Evolutionary conservation across 2,329 filamentous ascomycete species (phyloP), one percentile per base, ranked within the genome.

Genomic region (Trichophyton verrucosum): DNA sequence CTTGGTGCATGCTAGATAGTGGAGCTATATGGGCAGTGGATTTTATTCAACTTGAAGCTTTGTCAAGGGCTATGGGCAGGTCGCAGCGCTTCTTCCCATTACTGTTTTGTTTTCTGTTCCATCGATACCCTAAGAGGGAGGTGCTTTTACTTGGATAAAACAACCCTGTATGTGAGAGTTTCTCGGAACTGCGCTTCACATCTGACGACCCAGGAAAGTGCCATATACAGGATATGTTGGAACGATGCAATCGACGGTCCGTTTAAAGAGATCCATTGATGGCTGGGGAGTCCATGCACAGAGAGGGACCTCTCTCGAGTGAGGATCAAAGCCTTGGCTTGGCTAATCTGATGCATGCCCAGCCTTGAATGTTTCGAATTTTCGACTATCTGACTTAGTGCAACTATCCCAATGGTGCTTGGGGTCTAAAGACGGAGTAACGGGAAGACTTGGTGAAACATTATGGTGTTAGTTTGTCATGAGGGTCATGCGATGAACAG

Each of bases 251-350:
- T 22, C 2, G 5, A 30, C 13, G 49, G 9, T 0, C 5, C 22
- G 27, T n/a, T n/a, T 53, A n/a, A 15, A n/a, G 47, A 20, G 49
- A 7, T 13, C 11, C 22, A 8, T 22, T 22, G 8, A 11, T 13
- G 22, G 20, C 55, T 38, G 15, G 55, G 27, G 55, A 57, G 11
- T 11, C 8, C 22, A 57, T 57, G 55, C 38, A 57, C 55, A 65
- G 65, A 62, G 57, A 65, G 81, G 89, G 89, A 90, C 88, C 88
- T 90, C 89, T 90, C 88, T 84, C 73, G 86, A 82, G 88, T 91
- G 90, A 88, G 88, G 79, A 86, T 95, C 89, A 95, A 90, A 91
- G 89, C 80, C 85, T 90, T 79, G 89, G 82, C 89, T 92, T 91
- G 88, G 92, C 89, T 78, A 81, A 78, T 67, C 69, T 70, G 71